Evolutionary conservation across 257 asterid species (phyloP), one percentile per base, ranked within the genome.

Genomic region (Anisodus tanguticus): DNA sequence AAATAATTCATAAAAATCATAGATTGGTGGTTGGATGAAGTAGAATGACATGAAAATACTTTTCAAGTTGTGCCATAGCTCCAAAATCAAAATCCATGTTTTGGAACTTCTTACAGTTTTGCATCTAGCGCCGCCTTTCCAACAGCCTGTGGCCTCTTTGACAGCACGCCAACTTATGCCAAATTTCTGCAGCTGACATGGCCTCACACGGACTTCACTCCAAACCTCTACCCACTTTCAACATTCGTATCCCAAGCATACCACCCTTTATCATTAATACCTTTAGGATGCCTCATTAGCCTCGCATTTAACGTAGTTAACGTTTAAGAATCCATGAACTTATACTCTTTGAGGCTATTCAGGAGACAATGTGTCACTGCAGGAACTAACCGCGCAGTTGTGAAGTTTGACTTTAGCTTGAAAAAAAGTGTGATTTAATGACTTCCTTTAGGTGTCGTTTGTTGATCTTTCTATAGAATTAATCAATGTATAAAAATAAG

Each of bases 31-130:
- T 35, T 66, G 72, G 72, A 31, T 13, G 72, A 35, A 31, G 72
- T 35, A 66, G 72, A 66, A 66, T 66, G 72, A 66, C 47, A 66
- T 31, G 72, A 66, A 66, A 66, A 66, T 66, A 35, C 72, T 35
- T 19, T 66, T 66, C 19, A 66, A 66, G 10, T 66, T 66, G 47
- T 35, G 45, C 72, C 47, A 19, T 66, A 31, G 47, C 47, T 35
- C 47, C 47, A 66, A 45, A 13, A 66, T 66, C 72, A 66, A 66
- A 66, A 66, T 66, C 71, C 37, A 66, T 4, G 72, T 66, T 31
- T 31, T 43, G 72, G 47, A 66, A 31, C 45, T 66, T 59, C 66
- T 59, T 4, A 66, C 31, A 11, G 72, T 66, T 66, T 66, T 66
- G 72, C n/a, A 12, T n/a, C 45, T 31, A 35, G 45, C 3, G 47